Evolutionary conservation across 129 eudicot genomes (phyloP), one percentile per base, ranked within the genome.

Genomic region (Chrysanthemum seticuspe): DNA sequence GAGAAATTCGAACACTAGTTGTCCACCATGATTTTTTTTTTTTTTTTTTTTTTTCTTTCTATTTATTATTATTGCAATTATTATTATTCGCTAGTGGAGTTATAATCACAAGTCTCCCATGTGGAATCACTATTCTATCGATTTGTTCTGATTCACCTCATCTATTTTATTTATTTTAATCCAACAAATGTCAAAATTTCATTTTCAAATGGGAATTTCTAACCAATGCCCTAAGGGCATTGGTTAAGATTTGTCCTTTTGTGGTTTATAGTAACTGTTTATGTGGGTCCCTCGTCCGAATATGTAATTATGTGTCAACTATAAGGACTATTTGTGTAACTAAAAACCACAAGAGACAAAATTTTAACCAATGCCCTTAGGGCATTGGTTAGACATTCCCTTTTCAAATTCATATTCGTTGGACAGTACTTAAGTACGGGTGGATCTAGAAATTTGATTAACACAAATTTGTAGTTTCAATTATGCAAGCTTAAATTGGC

Each of bases 101-200:
- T 76, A 55, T 10, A 71, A 78, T 67, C 75, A 45, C 77, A 76
- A 76, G 68, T 60, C 75, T 44, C 73, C 83, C 89, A 84, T 77
- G 89, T 87, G 89, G 62, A 72, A 56, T 71, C 66, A 65, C 57
- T 59, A 65, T 67, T 49, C 45, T 40, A 73, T 52, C 82, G 49
- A 27, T 74, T 68, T 70, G 67, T 61, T 84, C 48, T 81, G 72
- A 77, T 84, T 81, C 73, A 47, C 65, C 76, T 77, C 75, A 64
- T 70, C 18, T 36, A 47, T 49, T 15, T 61, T 15, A 66, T 55
- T 21, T 68, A 15, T 56, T 40, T 71, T 36, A 54, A n/a, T n/a
- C 27, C 15, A 45, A 16, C 10, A 78, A 13, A 45, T 16, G 31
- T 31, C 5, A 34, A 6, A 45, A 59, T 19, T 25, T 29, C 65